Conservation (phyloP, 164 flowering plant species). For the Vitis rotundifolia region DNA sequence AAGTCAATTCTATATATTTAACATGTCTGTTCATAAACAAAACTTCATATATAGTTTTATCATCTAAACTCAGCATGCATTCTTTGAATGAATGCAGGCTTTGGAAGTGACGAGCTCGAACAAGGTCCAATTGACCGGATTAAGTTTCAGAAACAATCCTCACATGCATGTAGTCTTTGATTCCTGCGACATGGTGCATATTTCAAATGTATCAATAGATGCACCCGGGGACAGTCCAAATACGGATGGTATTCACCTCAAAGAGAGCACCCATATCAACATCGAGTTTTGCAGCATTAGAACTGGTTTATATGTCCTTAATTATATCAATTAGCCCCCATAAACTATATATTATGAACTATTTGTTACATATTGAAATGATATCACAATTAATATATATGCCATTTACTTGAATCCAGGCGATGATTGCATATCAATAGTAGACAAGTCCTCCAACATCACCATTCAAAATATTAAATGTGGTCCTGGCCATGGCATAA, state of each 20-base stretch:
- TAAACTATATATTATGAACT: neutral
- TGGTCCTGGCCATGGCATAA: constrained; percentile 53
- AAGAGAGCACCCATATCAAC: constrained; percentile 9
- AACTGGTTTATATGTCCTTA: constrained; percentile 21
- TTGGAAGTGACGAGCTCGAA: neutral
- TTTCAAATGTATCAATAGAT: constrained; percentile 11
- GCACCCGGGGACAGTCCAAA: constrained; percentile 41
- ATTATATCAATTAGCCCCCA: neutral
- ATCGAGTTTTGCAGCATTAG: constrained; percentile 19
- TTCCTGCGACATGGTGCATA: neutral
- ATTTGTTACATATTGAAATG: neutral
- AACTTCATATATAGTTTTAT: too few relatives aligned
- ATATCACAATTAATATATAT: neutral
- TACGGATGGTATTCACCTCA: constrained; percentile 44
- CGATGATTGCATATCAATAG: constrained; percentile 46
- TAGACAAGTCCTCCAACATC: constrained; percentile 17
- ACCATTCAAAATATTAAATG: constrained; percentile 21
- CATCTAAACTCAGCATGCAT: too few relatives aligned
- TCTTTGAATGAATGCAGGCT: too few relatives aligned
- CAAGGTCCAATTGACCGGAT: constrained; percentile 11
- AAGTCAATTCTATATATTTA: too few relatives aligned
- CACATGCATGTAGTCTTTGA: constrained; percentile 25
- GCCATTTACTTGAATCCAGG: constrained; percentile 16
- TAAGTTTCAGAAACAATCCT: constrained; percentile 22
- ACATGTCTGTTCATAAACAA: too few relatives aligned